Evolutionary conservation across 2,329 filamentous ascomycete species (phyloP).

Genomic region (Apiospora pterosperma): DNA sequence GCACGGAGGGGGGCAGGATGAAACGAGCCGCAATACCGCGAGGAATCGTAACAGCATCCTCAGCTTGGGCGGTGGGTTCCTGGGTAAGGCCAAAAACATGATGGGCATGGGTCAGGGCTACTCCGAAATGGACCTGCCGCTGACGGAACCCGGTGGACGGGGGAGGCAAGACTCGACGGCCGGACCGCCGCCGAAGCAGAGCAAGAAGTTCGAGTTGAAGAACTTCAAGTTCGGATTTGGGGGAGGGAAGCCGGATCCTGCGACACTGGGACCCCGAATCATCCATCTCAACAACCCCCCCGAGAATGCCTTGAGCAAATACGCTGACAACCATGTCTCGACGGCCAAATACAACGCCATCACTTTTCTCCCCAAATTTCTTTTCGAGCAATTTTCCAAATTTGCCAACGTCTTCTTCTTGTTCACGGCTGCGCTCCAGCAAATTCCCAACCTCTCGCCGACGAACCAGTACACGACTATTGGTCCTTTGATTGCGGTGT

Average conservation of each 20-base stretch:
- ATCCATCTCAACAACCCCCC: conserved; percentile 97
- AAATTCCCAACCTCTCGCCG: conserved; percentile 91
- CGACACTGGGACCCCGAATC: conserved; percentile 84
- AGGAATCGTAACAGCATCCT: conserved; percentile 86
- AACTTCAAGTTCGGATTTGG: conserved; percentile 94
- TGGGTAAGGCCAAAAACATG: conserved; percentile 86
- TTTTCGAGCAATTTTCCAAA: conserved; percentile 98
- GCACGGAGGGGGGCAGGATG: conserved; percentile 56
- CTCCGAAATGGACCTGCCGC: conserved; percentile 95
- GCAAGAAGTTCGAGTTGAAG: conserved; percentile 62
- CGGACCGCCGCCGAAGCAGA: conserved; percentile 37
- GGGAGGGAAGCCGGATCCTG: conserved; percentile 78
- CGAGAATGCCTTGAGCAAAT: conserved; percentile 85
- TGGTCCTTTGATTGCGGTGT: conserved; percentile 83
- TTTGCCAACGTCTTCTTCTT: conserved; percentile 99
- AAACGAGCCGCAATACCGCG: conserved; percentile 49
- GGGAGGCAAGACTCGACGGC: conserved; percentile 29
- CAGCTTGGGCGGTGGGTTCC: conserved; percentile 78
- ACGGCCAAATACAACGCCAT: conserved; percentile 95
- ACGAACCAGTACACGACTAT: conserved; percentile 97
- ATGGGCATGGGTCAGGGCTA: conserved; percentile 81
- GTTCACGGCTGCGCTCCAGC: conserved; percentile 90
- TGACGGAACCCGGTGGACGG: conserved; percentile 65
- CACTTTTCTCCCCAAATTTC: conserved; percentile 93
- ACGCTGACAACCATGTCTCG: conserved; percentile 93